phyloP scores from a whole-genome alignment of 805 yeast species.

The Lipomyces lipofer region DNA sequence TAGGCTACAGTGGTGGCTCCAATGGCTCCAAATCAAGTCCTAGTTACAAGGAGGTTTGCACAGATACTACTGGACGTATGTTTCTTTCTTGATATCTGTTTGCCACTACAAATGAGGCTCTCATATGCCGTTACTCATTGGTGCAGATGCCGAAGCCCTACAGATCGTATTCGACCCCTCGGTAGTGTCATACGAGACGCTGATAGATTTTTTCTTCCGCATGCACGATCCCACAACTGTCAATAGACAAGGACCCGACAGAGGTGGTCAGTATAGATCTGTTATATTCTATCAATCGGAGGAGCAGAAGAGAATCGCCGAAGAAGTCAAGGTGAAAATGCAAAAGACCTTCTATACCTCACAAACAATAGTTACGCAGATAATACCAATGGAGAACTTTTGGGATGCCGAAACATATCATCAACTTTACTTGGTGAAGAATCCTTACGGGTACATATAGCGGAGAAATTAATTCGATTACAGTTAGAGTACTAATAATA shows the following conservation, averaged over 20 bases:
- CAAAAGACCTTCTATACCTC: conserved; percentile 75
- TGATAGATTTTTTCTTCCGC: conserved; percentile 80
- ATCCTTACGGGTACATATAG: conserved; percentile 65
- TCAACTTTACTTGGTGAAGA: conserved; percentile 73
- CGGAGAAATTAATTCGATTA: not conserved
- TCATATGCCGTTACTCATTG: not conserved
- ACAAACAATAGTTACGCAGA: conserved; percentile 64
- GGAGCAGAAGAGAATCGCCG: conserved; percentile 52
- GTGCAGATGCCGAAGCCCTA: conserved; percentile 71
- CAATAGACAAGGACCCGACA: conserved; percentile 83
- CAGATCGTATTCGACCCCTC: conserved; percentile 82
- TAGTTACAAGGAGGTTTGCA: conserved; percentile 70
- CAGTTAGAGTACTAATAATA: not conserved
- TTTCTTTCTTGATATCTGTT: no score
- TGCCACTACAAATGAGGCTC: not conserved
- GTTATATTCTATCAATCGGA: conserved; percentile 66
- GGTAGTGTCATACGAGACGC: conserved; percentile 55
- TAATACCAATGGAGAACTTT: conserved; percentile 68
- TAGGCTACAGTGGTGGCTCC: conserved; percentile 87
- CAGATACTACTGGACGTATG: conserved; percentile 62
- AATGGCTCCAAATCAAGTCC: conserved; percentile 49
- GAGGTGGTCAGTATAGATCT: conserved; percentile 87
- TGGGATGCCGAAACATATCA: conserved; percentile 97
- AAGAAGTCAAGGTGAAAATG: conserved; percentile 49
- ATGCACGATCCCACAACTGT: conserved; percentile 92